Percentiles rank a stretch among this genome's conserved stretches.
phyloP scores from a whole-genome alignment of 257 asterid species.

The Gynochthodes officinalis region DNA sequence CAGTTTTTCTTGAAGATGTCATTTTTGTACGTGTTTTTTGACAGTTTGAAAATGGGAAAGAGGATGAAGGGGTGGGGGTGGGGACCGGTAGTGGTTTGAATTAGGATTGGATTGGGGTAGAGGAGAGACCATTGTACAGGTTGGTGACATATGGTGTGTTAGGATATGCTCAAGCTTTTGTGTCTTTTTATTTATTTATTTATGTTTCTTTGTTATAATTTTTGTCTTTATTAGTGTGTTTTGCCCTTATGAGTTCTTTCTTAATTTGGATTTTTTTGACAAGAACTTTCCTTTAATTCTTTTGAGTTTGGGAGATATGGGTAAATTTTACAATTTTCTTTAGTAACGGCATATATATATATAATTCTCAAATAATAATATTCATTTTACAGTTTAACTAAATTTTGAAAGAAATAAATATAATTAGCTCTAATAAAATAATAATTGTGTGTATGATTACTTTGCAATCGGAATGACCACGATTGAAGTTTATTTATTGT shows the following conservation, averaged over 20 bases:
- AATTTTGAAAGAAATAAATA: too few species aligned
- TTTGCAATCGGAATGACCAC: too few species aligned
- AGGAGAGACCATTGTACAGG: background rate
- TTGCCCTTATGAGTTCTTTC: too few species aligned
- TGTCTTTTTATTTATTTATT: background rate
- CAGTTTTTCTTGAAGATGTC: background rate
- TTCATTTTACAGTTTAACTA: too few species aligned
- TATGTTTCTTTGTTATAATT: background rate
- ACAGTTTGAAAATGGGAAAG: background rate
- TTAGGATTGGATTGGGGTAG: slow-evolving; percentile 2
- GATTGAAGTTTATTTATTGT: too few species aligned
- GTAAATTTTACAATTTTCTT: too few species aligned
- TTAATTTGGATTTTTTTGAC: background rate
- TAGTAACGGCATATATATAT: too few species aligned
- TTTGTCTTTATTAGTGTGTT: background rate
- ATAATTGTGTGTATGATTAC: too few species aligned
- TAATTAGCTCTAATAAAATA: too few species aligned
- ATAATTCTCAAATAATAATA: too few species aligned
- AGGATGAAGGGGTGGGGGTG: background rate
- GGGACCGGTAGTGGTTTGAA: background rate
- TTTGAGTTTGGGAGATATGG: too few species aligned
- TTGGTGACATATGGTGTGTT: background rate
- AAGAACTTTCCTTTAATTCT: background rate
- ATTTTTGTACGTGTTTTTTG: background rate
- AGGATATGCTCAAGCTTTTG: too few species aligned